A percentile compares a stretch with the other conserved stretches of the same genome.
Evolutionary conservation across 768 basidiomycete species (phyloP).

Genomic region (Tremella yokohamensis): DNA sequence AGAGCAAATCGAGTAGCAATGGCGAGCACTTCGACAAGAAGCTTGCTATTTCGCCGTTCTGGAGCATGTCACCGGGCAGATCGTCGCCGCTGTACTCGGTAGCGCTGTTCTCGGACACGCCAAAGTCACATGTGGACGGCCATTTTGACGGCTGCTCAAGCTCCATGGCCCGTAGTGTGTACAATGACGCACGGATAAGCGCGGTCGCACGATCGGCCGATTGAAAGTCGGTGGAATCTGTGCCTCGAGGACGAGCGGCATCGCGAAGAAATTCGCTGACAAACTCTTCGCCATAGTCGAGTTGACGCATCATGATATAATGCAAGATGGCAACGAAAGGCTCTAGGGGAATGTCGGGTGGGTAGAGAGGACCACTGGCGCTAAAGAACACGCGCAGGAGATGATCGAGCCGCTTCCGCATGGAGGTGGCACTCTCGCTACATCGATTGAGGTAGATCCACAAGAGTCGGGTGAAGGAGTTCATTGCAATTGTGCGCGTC

Average conservation of each 20-base stretch:
- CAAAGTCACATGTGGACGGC: conserved; percentile 73
- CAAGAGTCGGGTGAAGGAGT: conserved; percentile 73
- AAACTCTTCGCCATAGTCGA: conserved; percentile 78
- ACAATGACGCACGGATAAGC: conserved; percentile 70
- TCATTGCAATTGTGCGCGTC: conserved; percentile 67
- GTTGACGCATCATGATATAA: conserved; percentile 75
- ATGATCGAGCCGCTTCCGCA: conserved; percentile 71
- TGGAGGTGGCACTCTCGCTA: conserved; percentile 74
- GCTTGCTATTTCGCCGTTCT: conserved; percentile 67
- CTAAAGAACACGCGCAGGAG: conserved; percentile 50
- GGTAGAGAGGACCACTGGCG: conserved; percentile 69
- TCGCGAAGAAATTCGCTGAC: conserved; percentile 78
- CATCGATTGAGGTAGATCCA: conserved; percentile 97
- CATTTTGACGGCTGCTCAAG: conserved; percentile 70
- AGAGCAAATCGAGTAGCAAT: conserved; percentile 60
- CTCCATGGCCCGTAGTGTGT: conserved; percentile 69
- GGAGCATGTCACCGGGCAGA: conserved; percentile 58
- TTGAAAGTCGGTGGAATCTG: conserved; percentile 52
- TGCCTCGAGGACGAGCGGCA: conserved; percentile 51
- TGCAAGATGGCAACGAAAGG: conserved; percentile 74
- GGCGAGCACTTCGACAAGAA: conserved; percentile 66
- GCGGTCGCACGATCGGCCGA: conserved; percentile 68
- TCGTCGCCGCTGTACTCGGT: conserved; percentile 58
- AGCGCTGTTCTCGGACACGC: conserved; percentile 53
- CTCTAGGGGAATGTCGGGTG: conserved; percentile 73